These are phyloP conservation scores for Fusarium poae DNA, from an alignment of 2,329 filamentous ascomycete genomes.

Conservation along the genomic window DNA sequence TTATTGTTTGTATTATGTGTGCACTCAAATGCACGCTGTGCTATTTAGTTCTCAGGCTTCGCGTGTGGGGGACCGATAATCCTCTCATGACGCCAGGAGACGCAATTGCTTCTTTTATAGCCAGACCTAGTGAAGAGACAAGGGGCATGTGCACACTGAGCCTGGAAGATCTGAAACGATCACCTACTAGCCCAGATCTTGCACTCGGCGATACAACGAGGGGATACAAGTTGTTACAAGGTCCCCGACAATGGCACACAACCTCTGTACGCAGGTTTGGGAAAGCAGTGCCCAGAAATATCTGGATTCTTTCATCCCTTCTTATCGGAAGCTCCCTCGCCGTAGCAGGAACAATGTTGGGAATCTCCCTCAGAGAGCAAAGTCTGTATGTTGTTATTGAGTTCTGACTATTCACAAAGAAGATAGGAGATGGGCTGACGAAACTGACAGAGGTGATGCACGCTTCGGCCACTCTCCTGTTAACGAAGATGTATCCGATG, in stretches of 20 bases:
- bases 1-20: slow-evolving; percentile 35
- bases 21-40: slow-evolving; percentile 26
- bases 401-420: fast-evolving
- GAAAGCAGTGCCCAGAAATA: slow-evolving; percentile 20
- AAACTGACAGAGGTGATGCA: not conserved
- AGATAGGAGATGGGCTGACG: not conserved
- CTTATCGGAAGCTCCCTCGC: slow-evolving; percentile 28
- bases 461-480: slow-evolving; percentile 17
- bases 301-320: slow-evolving; percentile 27
- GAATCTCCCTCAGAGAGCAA: slow-evolving; percentile 7
- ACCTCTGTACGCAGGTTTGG: slow-evolving; percentile 8
- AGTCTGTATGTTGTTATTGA: not conserved
- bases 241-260: slow-evolving; percentile 20
- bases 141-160: slow-evolving; percentile 31
- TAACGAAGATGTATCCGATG: not conserved
- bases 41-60: slow-evolving; percentile 13
- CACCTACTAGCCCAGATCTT: not conserved
- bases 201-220: not conserved
- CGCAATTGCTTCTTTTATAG: slow-evolving; percentile 38
- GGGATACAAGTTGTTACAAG: slow-evolving; percentile 10
- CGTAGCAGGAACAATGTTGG: slow-evolving; percentile 18
- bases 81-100: slow-evolving; percentile 38
- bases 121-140: slow-evolving; percentile 28
- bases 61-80: slow-evolving; percentile 25
- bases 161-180: slow-evolving; percentile 12